Evolutionary conservation across 192 early-diverging fungal genomes (phyloP), one percentile per base, ranked within the genome.

Genomic region (Backusella sp.): DNA sequence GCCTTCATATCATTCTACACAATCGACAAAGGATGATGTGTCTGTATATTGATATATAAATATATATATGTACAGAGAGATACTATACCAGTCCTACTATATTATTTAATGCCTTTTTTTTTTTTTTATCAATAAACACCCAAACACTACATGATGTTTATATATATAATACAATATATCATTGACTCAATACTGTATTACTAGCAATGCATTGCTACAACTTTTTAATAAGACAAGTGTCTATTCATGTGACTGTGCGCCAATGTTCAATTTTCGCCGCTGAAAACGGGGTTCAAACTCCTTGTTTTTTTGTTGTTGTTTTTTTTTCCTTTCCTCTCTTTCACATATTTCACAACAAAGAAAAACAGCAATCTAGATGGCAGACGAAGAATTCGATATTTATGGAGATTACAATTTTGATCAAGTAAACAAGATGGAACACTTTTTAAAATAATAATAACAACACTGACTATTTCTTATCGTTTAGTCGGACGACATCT

Each of bases 361-460:
- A 49, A 19, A 0, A 5, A n/a, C 6, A 49, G 1, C 15, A 19
- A 19, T 49, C 12, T 19, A 49, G 46, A 79, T 83, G 73, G 73
- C 72, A 15, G 80, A 77, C 37, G 79, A 73, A 49, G 80, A 76
- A 67, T 79, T 76, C 41, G 79, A 80, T 75, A 80, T 80, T 26
- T 80, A 80, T 56, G 74, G 79, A 26, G 79, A 80, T 52, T 73
- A 79, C 26, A 79, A 69, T 12, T 76, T 80, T 68, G 74, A 52
- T 32, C 68, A 76, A 67, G 79, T 80, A 37, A 68, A 36, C 28
- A 23, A 36, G 37, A 39, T 30, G n/a, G 53, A 11, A 28, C 1
- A n/a, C 23, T 34, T 6, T 32, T 2, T 32, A 32, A 34, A 4
- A 7, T 21, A 26, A 41, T 41, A 62, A 4, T 15, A 9, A 28